Evolutionary conservation across 352 stramenopile genomes (phyloP).

Genomic region (Pythium coloratum): DNA sequence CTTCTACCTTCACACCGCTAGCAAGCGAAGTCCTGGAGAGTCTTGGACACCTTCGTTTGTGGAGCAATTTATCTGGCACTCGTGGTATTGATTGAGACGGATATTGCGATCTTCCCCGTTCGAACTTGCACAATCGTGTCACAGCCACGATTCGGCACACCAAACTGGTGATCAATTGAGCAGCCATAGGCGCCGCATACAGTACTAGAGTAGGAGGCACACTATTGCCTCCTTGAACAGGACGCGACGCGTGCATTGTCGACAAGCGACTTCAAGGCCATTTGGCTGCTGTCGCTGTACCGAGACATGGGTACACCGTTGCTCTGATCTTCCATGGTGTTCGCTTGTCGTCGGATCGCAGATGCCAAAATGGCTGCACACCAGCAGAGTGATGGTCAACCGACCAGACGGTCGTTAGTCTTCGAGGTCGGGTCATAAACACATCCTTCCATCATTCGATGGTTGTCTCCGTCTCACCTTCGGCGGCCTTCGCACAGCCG

Average conservation of each 20-base stretch:
- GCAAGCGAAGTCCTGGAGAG: too few species aligned
- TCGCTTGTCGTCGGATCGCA: background rate
- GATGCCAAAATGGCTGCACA: background rate
- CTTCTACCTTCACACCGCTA: too few species aligned
- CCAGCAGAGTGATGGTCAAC: background rate
- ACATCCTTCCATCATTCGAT: background rate
- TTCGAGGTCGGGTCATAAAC: conserved; percentile 2
- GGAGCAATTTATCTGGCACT: too few species aligned
- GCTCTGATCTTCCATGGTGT: background rate
- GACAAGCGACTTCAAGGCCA: background rate
- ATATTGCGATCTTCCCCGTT: too few species aligned
- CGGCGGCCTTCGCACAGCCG: background rate
- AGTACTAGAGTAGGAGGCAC: too few species aligned
- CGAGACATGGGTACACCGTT: background rate
- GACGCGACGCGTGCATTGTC: background rate
- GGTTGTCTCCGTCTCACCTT: background rate
- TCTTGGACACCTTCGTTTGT: too few species aligned
- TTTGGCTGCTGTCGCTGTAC: too few species aligned
- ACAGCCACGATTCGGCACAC: too few species aligned
- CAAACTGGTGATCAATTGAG: too few species aligned
- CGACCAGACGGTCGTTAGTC: background rate
- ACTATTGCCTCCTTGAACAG: background rate
- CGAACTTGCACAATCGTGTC: too few species aligned
- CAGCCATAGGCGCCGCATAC: too few species aligned
- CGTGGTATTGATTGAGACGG: too few species aligned